Percentiles rank a stretch among this genome's conserved stretches.
phyloP scores from a whole-genome alignment of 345 rosid genomes.

The Laguncularia racemosa region DNA sequence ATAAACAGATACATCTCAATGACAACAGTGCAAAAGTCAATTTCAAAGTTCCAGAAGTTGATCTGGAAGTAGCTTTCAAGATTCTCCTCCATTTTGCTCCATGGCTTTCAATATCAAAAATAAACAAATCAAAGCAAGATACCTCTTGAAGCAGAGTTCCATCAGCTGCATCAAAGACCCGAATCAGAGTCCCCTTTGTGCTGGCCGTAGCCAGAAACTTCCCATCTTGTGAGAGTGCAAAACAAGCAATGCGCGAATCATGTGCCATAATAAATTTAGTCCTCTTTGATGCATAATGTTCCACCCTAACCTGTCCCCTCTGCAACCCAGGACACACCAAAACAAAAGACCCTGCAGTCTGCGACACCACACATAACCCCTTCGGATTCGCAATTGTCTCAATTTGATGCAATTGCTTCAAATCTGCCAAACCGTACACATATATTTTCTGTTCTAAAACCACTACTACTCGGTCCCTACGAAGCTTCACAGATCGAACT shows the following conservation, averaged over 20 bases:
- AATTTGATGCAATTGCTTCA: conserved; percentile 81
- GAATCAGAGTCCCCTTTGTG: conserved; percentile 81
- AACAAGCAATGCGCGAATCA: conserved; percentile 89
- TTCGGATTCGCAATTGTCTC: conserved; percentile 84
- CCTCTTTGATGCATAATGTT: conserved; percentile 79
- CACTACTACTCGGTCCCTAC: conserved; percentile 73
- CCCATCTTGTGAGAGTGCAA: conserved; percentile 78
- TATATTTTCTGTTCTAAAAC: conserved; percentile 80
- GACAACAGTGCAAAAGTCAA: too few species aligned
- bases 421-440: conserved; percentile 77
- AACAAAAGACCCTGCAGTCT: conserved; percentile 62
- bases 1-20: too few species aligned
- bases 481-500: conserved; percentile 70
- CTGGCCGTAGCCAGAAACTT: conserved; percentile 81
- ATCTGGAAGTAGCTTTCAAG: too few species aligned
- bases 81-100: too few species aligned
- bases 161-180: conserved; percentile 66
- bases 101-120: too few species aligned
- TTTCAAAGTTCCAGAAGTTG: too few species aligned
- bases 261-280: conserved; percentile 93
- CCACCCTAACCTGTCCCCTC: conserved; percentile 87
- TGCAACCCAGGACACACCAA: conserved; percentile 84
- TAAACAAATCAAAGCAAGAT: not conserved
- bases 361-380: conserved; percentile 89
- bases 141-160: conserved; percentile 89